A percentile compares a stretch with the other conserved stretches of the same genome.
Conservation (phyloP, 176 grass and related monocot genomes). For the Avena sativa region DNA sequence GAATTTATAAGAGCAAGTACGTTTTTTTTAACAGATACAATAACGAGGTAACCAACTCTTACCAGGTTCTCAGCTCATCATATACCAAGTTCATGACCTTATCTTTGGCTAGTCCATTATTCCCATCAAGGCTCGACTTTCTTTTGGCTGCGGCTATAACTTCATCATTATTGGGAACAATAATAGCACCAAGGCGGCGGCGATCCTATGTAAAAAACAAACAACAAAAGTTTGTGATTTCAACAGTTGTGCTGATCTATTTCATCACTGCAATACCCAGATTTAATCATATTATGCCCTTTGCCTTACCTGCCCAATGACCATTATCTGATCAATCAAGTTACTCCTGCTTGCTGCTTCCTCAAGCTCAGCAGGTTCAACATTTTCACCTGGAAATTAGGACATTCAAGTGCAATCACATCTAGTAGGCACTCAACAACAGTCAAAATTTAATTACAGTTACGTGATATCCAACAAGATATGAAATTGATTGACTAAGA, state of each 20-base stretch:
- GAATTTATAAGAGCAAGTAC: too few species aligned
- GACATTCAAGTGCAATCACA: not conserved
- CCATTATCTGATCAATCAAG: too few species aligned
- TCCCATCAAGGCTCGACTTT: constrained; percentile 49
- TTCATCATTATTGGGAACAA: constrained; percentile 93
- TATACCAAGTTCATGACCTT: constrained; percentile 65
- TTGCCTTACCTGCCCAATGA: too few species aligned
- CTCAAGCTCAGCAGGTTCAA: too few species aligned
- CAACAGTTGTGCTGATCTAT: too few species aligned
- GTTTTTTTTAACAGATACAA: too few species aligned
- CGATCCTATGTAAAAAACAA: constrained; percentile 64
- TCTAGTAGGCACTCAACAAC: not conserved
- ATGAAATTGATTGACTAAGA: not conserved
- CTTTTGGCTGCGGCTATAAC: constrained; percentile 54
- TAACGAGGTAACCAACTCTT: constrained; percentile 17
- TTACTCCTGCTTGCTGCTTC: too few species aligned
- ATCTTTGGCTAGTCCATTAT: constrained; percentile 48
- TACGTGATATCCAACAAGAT: constrained; percentile 11
- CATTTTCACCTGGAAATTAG: too few species aligned
- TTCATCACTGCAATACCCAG: too few species aligned
- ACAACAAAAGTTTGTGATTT: too few species aligned
- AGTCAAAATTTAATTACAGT: not conserved
- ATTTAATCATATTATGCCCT: too few species aligned
- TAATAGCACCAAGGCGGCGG: constrained; percentile 76
- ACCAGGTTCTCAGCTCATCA: constrained; percentile 78